Evolutionary conservation across 345 rosid genomes (phyloP).

Genomic region (Garcia nutans): DNA sequence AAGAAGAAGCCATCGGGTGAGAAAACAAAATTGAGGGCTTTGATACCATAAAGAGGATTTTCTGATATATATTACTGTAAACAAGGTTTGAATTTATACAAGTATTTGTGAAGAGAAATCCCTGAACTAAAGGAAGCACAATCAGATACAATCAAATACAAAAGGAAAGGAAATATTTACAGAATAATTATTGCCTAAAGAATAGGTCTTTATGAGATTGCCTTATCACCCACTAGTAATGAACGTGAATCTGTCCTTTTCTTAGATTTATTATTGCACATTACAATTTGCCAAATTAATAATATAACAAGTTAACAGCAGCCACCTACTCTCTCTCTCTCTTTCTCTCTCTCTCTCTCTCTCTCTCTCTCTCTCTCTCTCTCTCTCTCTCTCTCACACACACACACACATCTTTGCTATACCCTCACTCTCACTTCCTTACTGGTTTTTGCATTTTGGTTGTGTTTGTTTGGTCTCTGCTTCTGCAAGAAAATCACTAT

Average conservation of each 20-base stretch:
- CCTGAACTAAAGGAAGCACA: too few relatives aligned
- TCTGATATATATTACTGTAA: too few relatives aligned
- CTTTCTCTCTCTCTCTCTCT: slow-evolving; percentile 3
- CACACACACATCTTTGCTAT: background rate
- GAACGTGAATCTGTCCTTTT: slow-evolving; percentile 10
- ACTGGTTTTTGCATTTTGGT: background rate
- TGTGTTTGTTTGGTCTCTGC: background rate
- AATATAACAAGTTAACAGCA: background rate
- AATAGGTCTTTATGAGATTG: too few relatives aligned
- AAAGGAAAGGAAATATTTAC: too few relatives aligned
- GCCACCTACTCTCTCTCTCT: slow-evolving; percentile 10
- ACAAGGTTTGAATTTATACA: too few relatives aligned
- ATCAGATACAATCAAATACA: too few relatives aligned
- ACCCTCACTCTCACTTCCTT: background rate
- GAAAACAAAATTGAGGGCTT: too few relatives aligned
- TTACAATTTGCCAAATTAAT: slow-evolving; percentile 5
- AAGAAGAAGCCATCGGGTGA: too few relatives aligned
- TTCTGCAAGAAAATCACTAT: background rate
- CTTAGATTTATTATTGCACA: slow-evolving; percentile 16
- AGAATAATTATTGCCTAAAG: too few relatives aligned
- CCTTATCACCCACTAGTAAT: background rate
- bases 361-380: background rate
- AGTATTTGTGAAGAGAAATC: too few relatives aligned
- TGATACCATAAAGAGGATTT: too few relatives aligned
- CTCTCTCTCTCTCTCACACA: slow-evolving; percentile 2